Evolutionary conservation across 2,329 filamentous ascomycete genomes (phyloP).

Genomic region (Trichophyton schoenleinii): DNA sequence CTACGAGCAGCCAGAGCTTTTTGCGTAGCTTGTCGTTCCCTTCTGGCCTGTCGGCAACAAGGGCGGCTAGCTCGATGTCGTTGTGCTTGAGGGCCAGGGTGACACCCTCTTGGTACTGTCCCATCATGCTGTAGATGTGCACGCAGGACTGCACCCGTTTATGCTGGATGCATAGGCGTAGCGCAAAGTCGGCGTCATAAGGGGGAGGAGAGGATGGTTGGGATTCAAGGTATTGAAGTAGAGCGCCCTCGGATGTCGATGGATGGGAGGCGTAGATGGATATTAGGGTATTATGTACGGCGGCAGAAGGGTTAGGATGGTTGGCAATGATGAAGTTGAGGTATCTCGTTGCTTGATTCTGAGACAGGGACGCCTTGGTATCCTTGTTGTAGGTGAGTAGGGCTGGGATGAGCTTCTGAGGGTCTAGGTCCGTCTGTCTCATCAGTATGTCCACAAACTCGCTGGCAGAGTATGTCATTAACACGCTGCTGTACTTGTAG

Average conservation of each 20-base stretch:
- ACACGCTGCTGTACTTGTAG: constrained; percentile 91
- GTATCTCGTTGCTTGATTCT: constrained; percentile 90
- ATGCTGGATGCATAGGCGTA: constrained; percentile 89
- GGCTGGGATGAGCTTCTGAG: constrained; percentile 80
- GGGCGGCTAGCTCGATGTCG: constrained; percentile 76
- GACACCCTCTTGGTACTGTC: constrained; percentile 83
- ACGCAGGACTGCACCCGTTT: constrained; percentile 87
- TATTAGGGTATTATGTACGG: constrained; percentile 92
- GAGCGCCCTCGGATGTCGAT: constrained; percentile 68
- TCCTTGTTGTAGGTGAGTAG: constrained; percentile 81
- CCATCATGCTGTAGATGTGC: constrained; percentile 95
- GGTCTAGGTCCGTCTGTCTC: constrained; percentile 73
- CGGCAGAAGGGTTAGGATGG: constrained; percentile 66
- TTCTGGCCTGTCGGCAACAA: constrained; percentile 73
- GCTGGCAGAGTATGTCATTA: constrained; percentile 76
- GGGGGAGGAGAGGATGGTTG: constrained; percentile 74
- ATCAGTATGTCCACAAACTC: constrained; percentile 92
- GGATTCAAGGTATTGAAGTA: constrained; percentile 79
- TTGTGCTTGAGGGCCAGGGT: constrained; percentile 82
- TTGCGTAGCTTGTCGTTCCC: constrained; percentile 72
- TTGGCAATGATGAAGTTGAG: constrained; percentile 80
- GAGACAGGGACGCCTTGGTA: constrained; percentile 51
- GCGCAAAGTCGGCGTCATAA: constrained; percentile 91
- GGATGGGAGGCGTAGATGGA: constrained; percentile 86
- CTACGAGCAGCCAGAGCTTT: constrained; percentile 88